Percentiles rank a stretch among this genome's conserved stretches.
Evolutionary conservation across 257 asterid species (phyloP).

Genomic region (Scutellaria galericulata): DNA sequence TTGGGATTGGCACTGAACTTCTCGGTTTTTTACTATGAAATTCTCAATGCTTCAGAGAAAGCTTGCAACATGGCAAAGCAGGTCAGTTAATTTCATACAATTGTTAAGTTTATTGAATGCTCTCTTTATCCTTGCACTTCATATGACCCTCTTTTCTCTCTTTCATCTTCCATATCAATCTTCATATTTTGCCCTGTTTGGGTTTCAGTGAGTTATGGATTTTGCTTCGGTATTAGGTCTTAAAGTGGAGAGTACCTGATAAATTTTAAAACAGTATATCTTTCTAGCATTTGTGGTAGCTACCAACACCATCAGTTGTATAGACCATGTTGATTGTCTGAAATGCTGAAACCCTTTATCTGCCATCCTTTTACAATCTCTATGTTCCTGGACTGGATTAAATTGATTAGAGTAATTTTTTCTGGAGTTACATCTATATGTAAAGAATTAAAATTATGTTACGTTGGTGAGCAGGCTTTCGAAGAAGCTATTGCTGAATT

Average conservation of each 20-base stretch:
- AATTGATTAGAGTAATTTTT: neutral
- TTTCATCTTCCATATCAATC: neutral
- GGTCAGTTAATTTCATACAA: constrained; percentile 40
- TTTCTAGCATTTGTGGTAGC: neutral
- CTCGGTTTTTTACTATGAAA: constrained; percentile 72
- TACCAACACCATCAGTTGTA: neutral
- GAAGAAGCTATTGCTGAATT: constrained; percentile 75
- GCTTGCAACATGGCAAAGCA: constrained; percentile 78
- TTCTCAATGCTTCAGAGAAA: constrained; percentile 63
- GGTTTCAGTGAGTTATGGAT: neutral
- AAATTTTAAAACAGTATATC: neutral
- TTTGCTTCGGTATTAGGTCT: neutral
- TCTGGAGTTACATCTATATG: neutral
- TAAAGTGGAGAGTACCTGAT: neutral
- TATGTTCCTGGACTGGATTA: neutral
- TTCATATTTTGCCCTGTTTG: neutral
- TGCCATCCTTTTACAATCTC: neutral
- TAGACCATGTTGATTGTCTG: neutral
- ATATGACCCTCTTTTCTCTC: neutral
- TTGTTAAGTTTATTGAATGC: neutral
- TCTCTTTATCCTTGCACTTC: neutral
- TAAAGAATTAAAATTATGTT: neutral
- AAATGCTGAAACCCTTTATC: too few species aligned
- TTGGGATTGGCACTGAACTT: constrained; percentile 71
- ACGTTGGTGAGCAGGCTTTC: constrained; percentile 51